Evolutionary conservation across 352 stramenopile genomes (phyloP), one percentile per base, ranked within the genome.

Genomic region (Pythium chondricola): DNA sequence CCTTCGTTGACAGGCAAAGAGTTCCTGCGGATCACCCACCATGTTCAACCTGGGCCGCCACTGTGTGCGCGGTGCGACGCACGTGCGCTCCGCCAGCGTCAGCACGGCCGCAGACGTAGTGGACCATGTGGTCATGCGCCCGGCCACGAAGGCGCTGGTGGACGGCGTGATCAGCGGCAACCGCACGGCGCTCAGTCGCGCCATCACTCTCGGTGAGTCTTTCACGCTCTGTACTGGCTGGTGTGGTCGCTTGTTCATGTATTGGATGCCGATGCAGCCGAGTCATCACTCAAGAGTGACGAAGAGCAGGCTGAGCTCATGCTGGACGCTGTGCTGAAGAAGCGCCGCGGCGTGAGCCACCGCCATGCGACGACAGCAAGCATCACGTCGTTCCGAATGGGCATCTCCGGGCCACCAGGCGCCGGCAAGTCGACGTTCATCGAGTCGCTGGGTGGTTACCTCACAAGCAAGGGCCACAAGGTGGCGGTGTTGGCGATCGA

Each of bases 391-490:
- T 93, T 97, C 48, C 81, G 90, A 24, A 51, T 98, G 2, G 91
- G 91, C 20, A 96, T 98, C 43, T 87, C 85, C 2, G 92, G 91
- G 0, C 88, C 91, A 17, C 92, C 91, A 2, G 91, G 93, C n/a
- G 94, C 90, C n/a, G 96, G 96, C 48, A 99, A 99, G 58, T 96
- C 77, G 31, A 97, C 90, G 10, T 97, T 99, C 48, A 98, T 99
- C 56, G 96, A 99, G 67, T 81, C 77, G n/a, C 70, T 99, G 17
- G 94, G 93, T 4, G 74, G 82, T 39, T 77, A 91, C 42, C 70
- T 98, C 32, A 84, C 95, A 8, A 67, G 69, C 7, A 66, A 81
- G 26, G 67, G 71, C 18, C 83, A 89, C 57, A 93, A 93, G 54
- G 72, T 99, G 6, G 95, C 95, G 0, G 95, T 99, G 14, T 71